These are phyloP conservation scores for Thraustochytrium striatum DNA, from an alignment of 352 stramenopile genomes.

Conservation along the genomic window DNA sequence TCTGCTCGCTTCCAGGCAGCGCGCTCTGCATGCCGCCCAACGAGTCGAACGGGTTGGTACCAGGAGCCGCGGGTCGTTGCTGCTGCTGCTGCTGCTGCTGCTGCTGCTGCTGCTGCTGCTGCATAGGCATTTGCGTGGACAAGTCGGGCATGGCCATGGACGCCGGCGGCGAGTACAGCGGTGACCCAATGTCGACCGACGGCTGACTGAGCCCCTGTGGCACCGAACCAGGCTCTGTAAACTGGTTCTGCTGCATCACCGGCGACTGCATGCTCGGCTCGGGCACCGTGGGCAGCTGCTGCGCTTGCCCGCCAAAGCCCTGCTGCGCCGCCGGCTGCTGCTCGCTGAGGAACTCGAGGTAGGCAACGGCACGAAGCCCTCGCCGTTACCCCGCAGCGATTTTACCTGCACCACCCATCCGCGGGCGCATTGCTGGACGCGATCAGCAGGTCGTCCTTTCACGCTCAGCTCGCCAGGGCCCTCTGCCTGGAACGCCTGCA, in stretches of 20 bases:
- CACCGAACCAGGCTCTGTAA: neutral
- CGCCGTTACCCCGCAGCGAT: neutral
- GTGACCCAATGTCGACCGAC: neutral
- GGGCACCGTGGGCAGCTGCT: neutral
- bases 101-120: neutral
- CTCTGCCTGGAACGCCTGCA: constrained; percentile 35
- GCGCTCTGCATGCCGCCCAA: too few relatives aligned
- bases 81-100: neutral
- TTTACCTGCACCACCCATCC: constrained; percentile 37
- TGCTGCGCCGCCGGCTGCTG: neutral
- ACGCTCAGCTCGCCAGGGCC: constrained; percentile 30
- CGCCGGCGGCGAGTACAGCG: neutral
- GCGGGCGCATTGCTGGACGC: neutral
- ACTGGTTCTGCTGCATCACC: neutral
- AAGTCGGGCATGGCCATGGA: neutral
- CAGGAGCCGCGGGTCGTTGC: neutral
- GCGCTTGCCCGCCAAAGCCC: neutral
- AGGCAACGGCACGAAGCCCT: constrained; percentile 39
- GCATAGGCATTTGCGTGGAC: neutral
- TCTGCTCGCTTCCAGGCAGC: too few relatives aligned
- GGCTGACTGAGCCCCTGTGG: neutral
- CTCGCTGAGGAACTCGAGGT: neutral
- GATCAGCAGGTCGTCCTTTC: constrained; percentile 3
- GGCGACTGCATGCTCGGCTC: neutral
- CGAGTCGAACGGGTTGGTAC: too few relatives aligned